Evolutionary conservation across 169 alveolate genomes (phyloP), one percentile per base, ranked within the genome.

Genomic region (Eimeria acervulina): DNA sequence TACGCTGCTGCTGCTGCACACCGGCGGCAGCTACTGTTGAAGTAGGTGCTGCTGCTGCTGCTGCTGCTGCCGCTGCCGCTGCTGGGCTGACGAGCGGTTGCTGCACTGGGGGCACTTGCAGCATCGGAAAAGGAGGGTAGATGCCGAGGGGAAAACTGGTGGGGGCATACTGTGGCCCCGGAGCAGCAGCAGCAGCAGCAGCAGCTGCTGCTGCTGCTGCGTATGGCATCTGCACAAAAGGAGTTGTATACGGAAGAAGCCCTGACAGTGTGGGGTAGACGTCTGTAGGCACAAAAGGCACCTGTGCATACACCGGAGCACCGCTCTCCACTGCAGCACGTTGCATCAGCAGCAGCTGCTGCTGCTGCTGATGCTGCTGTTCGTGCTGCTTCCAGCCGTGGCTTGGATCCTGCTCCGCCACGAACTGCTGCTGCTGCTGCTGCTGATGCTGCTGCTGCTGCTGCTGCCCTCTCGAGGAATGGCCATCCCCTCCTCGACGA

Each of bases 171-270:
- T 80, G 90, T 38, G 90, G 70, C 51, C 36, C 87, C 36, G 80
- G 80, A 68, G 80, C 80, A 28, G 78, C 78, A 33, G 61, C 87
- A 33, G 87, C 87, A 33, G 87, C 87, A 28, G 81, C 81, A 10
- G 88, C 88, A 0, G 90, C 90, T 7, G 90, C 90, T 44, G 90
- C 90, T 44, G 90, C 90, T 26, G 90, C 90, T 33, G 90, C 90
- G n/a, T 44, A 80, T 4, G 90, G 90, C 63, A 80, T n/a, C 68
- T 80, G 90, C 6, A 80, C 68, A 80, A n/a, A 80, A 8, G 90
- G 90, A 6, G 61, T 61, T 80, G 90, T 31, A 23, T 44, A 80
- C 7, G 63, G 90, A 36, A 80, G 70, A 40, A 80, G n/a, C 8
- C 90, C 90, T 33, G 90, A 70, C 47, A 80, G 40, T 0, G 90